These are phyloP conservation scores for Neostapfia colusana DNA, from an alignment of 176 grass and related monocot species.

Conservation along the genomic window DNA sequence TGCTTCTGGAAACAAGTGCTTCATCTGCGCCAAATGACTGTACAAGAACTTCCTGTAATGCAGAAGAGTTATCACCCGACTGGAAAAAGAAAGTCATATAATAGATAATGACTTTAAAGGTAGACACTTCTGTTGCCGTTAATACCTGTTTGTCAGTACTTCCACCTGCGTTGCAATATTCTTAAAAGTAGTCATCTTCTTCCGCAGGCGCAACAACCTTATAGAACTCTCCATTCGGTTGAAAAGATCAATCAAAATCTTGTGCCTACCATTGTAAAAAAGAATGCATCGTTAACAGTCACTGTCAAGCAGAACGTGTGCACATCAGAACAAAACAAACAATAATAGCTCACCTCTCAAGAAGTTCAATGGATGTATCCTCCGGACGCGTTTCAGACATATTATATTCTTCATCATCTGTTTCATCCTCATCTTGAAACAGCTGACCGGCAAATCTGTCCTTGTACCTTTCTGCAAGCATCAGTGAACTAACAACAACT, in stretches of 20 bases:
- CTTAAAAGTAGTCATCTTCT: slow-evolving; percentile 69
- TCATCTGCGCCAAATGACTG: slow-evolving; percentile 84
- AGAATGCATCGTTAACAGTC: slow-evolving; percentile 28
- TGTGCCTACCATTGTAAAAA: slow-evolving; percentile 50
- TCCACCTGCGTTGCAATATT: slow-evolving; percentile 80
- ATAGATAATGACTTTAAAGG: not conserved
- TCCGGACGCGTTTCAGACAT: not conserved
- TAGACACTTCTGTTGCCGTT: slow-evolving; percentile 12
- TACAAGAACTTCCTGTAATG: slow-evolving; percentile 63
- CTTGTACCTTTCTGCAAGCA: slow-evolving; percentile 60
- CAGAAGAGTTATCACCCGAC: slow-evolving; percentile 24
- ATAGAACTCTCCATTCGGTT: slow-evolving; percentile 80
- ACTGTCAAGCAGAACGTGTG: not conserved
- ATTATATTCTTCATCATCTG: slow-evolving; percentile 20
- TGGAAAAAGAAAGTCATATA: slow-evolving; percentile 2
- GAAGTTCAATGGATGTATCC: slow-evolving; percentile 39
- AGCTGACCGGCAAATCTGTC: slow-evolving; percentile 47
- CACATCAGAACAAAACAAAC: slow-evolving; percentile 24
- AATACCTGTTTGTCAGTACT: slow-evolving; percentile 82
- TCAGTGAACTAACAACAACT: slow-evolving; percentile 54
- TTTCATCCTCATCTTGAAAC: slow-evolving; percentile 29
- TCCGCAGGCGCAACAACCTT: slow-evolving; percentile 74
- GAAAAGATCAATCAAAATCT: slow-evolving; percentile 67
- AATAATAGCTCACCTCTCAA: slow-evolving; percentile 65
- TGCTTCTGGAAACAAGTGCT: slow-evolving; percentile 80